Percentiles rank a stretch among this genome's conserved stretches.
Evolutionary conservation across 1,284 basidiomycete genomes (phyloP).

Genomic region (Cryptococcus depauperatus): DNA sequence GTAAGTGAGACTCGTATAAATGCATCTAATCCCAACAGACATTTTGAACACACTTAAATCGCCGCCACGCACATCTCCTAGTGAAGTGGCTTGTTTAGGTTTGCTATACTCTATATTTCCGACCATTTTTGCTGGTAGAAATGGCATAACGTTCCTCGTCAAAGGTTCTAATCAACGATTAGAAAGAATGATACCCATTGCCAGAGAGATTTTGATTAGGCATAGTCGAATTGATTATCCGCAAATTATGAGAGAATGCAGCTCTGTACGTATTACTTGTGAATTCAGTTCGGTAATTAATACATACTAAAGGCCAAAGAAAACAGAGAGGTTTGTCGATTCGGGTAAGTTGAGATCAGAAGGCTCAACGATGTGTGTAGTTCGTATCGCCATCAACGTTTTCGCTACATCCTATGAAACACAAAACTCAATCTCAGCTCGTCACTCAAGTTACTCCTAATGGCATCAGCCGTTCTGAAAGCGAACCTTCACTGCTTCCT

Average conservation of each 20-base stretch:
- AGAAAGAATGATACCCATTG: slow-evolving; percentile 16
- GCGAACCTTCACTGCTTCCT: neutral
- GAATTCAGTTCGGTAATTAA: too few species aligned
- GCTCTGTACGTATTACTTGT: neutral
- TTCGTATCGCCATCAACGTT: too few species aligned
- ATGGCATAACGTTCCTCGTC: neutral
- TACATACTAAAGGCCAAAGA: too few species aligned
- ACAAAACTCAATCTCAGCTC: too few species aligned
- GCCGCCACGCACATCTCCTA: slow-evolving; percentile 1
- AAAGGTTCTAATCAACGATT: slow-evolving; percentile 7
- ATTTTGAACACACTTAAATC: slow-evolving; percentile 26
- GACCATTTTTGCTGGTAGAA: slow-evolving; percentile 5
- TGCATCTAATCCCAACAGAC: slow-evolving; percentile 19
- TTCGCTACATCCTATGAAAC: too few species aligned
- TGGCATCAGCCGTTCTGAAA: too few species aligned
- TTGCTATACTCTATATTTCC: slow-evolving; percentile 17
- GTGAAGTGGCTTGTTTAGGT: slow-evolving; percentile 8
- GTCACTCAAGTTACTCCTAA: neutral
- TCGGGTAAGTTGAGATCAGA: too few species aligned
- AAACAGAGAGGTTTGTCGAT: too few species aligned
- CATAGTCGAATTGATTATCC: slow-evolving; percentile 19
- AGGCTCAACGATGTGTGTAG: too few species aligned
- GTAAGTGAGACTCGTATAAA: slow-evolving; percentile 18
- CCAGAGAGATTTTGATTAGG: slow-evolving; percentile 22
- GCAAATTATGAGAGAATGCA: slow-evolving; percentile 6